A percentile compares a stretch with the other conserved stretches of the same genome.
These are phyloP conservation scores for Boletales sp. DNA, from an alignment of 768 basidiomycete genomes.

Conservation along the genomic window DNA sequence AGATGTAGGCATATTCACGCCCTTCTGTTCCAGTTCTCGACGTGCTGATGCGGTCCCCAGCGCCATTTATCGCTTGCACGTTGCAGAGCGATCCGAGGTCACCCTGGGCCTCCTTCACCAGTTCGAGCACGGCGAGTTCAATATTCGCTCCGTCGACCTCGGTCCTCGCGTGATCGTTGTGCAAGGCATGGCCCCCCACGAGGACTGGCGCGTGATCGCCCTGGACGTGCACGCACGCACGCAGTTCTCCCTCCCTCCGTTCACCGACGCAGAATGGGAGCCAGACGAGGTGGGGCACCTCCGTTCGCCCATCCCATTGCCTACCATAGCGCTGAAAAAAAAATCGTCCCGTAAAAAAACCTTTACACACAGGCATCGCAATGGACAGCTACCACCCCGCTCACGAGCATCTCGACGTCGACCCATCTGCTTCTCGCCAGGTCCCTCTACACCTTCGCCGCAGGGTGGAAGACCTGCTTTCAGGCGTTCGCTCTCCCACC, in stretches of 20 bases:
- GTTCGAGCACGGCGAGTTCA: conserved; percentile 1
- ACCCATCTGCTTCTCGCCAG: conserved; percentile 16
- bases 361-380: conserved; percentile 6
- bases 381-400: not conserved
- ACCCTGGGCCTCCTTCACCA: conserved; percentile 13
- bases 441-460: not conserved
- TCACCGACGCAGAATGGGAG: not conserved
- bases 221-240: conserved; percentile 17
- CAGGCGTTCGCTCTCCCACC: conserved; percentile 13
- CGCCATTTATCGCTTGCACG: too few relatives aligned
- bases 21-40: too few relatives aligned
- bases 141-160: conserved; percentile 2
- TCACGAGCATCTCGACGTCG: conserved; percentile 14
- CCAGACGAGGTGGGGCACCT: conserved; percentile 1
- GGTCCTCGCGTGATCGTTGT: conserved; percentile 15
- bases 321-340: not conserved
- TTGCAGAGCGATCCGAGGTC: not conserved
- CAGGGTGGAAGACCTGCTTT: conserved; percentile 7
- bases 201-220: not conserved
- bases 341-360: too few relatives aligned
- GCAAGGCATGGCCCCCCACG: not conserved
- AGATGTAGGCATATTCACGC: too few relatives aligned
- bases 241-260: not conserved
- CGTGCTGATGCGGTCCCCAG: too few relatives aligned
- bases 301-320: not conserved